These are phyloP conservation scores for Starmerella apicola DNA, from an alignment of 805 yeast species.

Conservation along the genomic window DNA sequence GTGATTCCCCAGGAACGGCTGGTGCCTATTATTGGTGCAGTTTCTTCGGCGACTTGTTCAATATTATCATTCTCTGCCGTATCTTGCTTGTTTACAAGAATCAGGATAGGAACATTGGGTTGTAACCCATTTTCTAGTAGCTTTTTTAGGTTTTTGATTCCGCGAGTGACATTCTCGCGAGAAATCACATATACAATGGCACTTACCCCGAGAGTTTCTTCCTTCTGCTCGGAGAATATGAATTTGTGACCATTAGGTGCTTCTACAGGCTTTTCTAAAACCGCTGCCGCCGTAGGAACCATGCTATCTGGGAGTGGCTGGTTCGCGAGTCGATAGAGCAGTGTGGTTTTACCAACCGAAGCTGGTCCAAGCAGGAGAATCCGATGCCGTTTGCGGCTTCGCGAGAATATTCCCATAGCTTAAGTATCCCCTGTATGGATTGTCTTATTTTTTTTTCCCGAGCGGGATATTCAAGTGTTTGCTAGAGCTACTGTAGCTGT, in stretches of 20 bases:
- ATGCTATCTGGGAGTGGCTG: conserved; percentile 16
- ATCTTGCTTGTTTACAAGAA: conserved; percentile 15
- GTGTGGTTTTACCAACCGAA: conserved; percentile 14
- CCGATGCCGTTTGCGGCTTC: conserved; percentile 5
- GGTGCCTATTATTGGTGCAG: conserved; percentile 17
- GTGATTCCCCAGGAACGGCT: conserved; percentile 14
- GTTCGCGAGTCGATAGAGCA: conserved; percentile 13
- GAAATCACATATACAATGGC: conserved; percentile 12
- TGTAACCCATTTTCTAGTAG: not conserved
- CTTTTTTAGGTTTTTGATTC: not conserved
- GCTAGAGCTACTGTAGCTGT: too few relatives aligned
- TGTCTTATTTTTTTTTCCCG: too few relatives aligned
- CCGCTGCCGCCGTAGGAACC: conserved; percentile 16
- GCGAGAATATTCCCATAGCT: conserved; percentile 14
- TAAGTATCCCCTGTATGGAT: too few relatives aligned
- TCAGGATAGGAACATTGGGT: conserved; percentile 9
- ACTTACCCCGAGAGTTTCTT: conserved; percentile 7
- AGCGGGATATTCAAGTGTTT: too few relatives aligned
- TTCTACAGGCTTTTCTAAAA: conserved; percentile 11
- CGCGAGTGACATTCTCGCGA: not conserved
- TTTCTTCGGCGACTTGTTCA: conserved; percentile 27
- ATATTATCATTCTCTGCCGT: conserved; percentile 21
- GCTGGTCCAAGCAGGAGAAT: conserved; percentile 11
- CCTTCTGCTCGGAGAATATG: conserved; percentile 14
- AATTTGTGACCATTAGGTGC: conserved; percentile 8